Percentiles rank a stretch among this genome's conserved stretches.
Evolutionary conservation across 2,329 filamentous ascomycete species (phyloP).

Genomic region (Aspergillus luchuensis): DNA sequence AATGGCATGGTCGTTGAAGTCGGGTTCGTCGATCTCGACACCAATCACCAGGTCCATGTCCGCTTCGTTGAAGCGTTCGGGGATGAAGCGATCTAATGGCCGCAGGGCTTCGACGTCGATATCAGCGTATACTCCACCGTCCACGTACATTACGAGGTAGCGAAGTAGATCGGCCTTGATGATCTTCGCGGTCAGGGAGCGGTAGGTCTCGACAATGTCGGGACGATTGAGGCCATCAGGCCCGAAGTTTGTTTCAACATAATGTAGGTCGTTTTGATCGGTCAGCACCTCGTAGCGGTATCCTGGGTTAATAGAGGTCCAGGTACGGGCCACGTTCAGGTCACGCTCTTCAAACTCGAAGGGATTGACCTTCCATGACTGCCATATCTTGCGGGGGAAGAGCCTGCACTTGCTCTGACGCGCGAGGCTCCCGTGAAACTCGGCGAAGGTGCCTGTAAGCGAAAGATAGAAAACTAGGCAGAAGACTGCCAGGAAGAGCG

Average conservation of each 20-base stretch:
- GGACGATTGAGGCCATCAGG: constrained; percentile 65
- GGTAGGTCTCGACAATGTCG: constrained; percentile 66
- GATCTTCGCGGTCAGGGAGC: constrained; percentile 62
- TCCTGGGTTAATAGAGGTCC: constrained; percentile 66
- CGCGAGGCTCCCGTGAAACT: neutral
- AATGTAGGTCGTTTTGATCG: constrained; percentile 67
- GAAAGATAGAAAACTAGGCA: constrained; percentile 9
- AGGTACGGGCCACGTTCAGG: constrained; percentile 61
- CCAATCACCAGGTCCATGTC: constrained; percentile 72
- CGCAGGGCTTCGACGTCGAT: constrained; percentile 61
- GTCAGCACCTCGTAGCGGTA: constrained; percentile 71
- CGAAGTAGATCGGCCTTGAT: constrained; percentile 68
- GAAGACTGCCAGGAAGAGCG: constrained; percentile 1
- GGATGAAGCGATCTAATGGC: constrained; percentile 61
- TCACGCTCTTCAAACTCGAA: constrained; percentile 67
- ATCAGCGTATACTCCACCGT: constrained; percentile 63
- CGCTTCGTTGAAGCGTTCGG: constrained; percentile 61
- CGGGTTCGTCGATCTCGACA: constrained; percentile 70
- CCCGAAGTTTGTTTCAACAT: constrained; percentile 69
- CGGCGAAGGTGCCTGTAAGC: constrained; percentile 1
- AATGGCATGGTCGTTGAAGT: constrained; percentile 64
- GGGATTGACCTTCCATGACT: constrained; percentile 73
- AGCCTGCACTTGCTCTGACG: neutral
- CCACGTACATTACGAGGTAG: constrained; percentile 68
- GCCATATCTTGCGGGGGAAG: constrained; percentile 73